A percentile compares a stretch with the other conserved stretches of the same genome.
Conservation (phyloP, 371 early-diverging fungal genomes). For the Chytridium lagenaria region DNA sequence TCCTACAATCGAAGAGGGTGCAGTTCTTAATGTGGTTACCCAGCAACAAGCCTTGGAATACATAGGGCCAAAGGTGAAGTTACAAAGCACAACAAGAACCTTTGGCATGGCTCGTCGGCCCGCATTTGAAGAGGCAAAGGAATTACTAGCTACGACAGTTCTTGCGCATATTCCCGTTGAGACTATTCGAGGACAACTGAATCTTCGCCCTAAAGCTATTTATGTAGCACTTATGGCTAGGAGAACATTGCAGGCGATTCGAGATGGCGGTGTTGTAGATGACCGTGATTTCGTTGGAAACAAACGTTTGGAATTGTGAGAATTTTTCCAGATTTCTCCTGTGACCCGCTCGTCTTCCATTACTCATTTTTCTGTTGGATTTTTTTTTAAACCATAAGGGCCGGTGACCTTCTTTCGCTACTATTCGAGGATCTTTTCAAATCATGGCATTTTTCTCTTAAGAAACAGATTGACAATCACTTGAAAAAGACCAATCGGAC, state of each 20-base stretch:
- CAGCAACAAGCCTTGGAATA: conserved; percentile 93
- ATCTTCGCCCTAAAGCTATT: conserved; percentile 93
- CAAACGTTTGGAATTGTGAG: conserved; percentile 98
- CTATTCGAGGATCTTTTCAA: conserved; percentile 99
- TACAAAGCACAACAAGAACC: conserved; percentile 36
- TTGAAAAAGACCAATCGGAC: conserved; percentile 93
- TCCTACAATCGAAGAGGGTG: conserved; percentile 90
- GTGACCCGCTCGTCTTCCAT: too few relatives aligned
- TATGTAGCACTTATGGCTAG: conserved; percentile 99
- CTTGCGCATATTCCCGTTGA: conserved; percentile 96
- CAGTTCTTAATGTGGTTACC: conserved; percentile 77
- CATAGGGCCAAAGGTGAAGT: conserved; percentile 83
- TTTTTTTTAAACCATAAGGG: too few relatives aligned
- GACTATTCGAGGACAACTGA: conserved; percentile 65
- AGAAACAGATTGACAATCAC: conserved; percentile 74
- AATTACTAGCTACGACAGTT: conserved; percentile 90
- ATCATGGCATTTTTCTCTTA: conserved; percentile 79
- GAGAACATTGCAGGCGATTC: conserved; percentile 88
- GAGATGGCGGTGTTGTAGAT: conserved; percentile 84
- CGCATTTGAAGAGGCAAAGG: conserved; percentile 88
- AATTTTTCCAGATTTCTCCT: conserved; percentile 6
- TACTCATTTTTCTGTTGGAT: too few relatives aligned
- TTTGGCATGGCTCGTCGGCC: conserved; percentile 44
- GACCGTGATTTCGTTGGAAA: conserved; percentile 99
- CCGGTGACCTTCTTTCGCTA: conserved; percentile 97